A percentile compares a stretch with the other conserved stretches of the same genome.
Evolutionary conservation across 1,284 basidiomycete genomes (phyloP).

Genomic region (Cutaneotrichosporon mucoides): DNA sequence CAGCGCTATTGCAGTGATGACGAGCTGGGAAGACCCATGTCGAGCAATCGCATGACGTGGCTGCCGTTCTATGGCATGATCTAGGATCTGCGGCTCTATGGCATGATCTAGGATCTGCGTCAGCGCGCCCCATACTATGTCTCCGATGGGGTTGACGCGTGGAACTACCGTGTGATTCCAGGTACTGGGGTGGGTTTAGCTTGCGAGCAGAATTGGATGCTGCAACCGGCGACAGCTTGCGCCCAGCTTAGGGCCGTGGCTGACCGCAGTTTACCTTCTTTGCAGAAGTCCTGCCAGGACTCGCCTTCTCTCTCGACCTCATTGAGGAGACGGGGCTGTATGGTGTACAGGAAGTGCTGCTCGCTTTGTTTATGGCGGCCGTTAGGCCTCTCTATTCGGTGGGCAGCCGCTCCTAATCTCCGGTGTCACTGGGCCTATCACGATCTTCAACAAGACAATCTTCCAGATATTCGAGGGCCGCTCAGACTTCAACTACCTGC

Average conservation of each 20-base stretch:
- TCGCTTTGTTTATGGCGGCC: slow-evolving; percentile 70
- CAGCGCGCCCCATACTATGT: slow-evolving; percentile 73
- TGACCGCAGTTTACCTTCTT: slow-evolving; percentile 46
- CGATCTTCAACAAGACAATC: slow-evolving; percentile 87
- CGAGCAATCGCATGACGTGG: neutral
- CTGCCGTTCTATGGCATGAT: too few relatives aligned
- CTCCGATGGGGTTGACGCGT: slow-evolving; percentile 82
- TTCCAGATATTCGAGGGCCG: slow-evolving; percentile 64
- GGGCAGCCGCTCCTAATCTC: slow-evolving; percentile 90
- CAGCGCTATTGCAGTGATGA: neutral
- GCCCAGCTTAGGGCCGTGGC: slow-evolving; percentile 38
- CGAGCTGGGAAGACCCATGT: neutral
- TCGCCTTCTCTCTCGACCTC: slow-evolving; percentile 88
- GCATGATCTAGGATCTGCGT: slow-evolving; percentile 73
- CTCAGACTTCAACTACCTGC: slow-evolving; percentile 59
- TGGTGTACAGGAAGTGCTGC: slow-evolving; percentile 77
- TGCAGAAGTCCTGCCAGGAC: slow-evolving; percentile 68
- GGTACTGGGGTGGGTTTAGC: slow-evolving; percentile 52
- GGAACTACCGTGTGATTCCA: slow-evolving; percentile 66
- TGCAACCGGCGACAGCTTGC: too few relatives aligned
- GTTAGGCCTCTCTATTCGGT: slow-evolving; percentile 82
- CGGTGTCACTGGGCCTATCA: slow-evolving; percentile 90
- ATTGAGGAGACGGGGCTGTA: slow-evolving; percentile 85
- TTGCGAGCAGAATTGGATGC: neutral
- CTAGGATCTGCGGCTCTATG: too few relatives aligned